Percentiles rank a stretch among this genome's conserved stretches.
Conservation (phyloP, 164 flowering plant genomes). For the Dillenia suffruticosa region DNA sequence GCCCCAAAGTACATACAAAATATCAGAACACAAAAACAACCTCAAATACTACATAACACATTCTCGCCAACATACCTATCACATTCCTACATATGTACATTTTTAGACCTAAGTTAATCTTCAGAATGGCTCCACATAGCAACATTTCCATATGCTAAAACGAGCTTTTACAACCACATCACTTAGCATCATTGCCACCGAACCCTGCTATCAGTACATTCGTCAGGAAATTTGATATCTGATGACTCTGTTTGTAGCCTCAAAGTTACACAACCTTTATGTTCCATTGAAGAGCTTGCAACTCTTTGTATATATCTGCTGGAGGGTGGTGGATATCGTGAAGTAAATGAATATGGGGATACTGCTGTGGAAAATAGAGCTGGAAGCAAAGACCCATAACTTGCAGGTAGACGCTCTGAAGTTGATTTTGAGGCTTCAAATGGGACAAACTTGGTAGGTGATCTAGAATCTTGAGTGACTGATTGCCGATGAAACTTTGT, state of each 20-base stretch:
- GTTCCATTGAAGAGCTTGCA: conserved; percentile 3
- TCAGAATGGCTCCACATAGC: not conserved
- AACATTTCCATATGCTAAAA: not conserved
- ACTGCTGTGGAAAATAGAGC: too few relatives aligned
- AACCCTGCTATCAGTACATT: conserved; percentile 13
- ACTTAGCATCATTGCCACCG: conserved; percentile 13
- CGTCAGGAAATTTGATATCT: conserved; percentile 11
- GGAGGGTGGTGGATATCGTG: conserved; percentile 3
- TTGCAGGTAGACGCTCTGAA: conserved; percentile 4
- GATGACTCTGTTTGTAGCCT: conserved; percentile 5
- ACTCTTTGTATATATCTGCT: conserved; percentile 8
- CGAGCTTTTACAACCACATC: not conserved
- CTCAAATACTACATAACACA: conserved; percentile 4
- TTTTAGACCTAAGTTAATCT: not conserved
- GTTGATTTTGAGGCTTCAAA: conserved; percentile 7
- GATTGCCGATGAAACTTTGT: conserved; percentile 10
- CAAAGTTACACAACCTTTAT: conserved; percentile 4
- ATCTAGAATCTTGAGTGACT: conserved; percentile 1
- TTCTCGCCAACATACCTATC: conserved; percentile 29
- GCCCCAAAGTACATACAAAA: too few relatives aligned
- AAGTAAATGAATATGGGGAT: conserved; percentile 2
- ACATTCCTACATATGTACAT: conserved; percentile 8
- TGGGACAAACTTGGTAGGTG: conserved; percentile 4
- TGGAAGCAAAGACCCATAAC: not conserved
- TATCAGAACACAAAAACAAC: too few relatives aligned